Percentiles rank a stretch among this genome's conserved stretches.
These are phyloP conservation scores for Cyclotella atomus DNA, from an alignment of 108 stramenopile species.

Conservation along the genomic window DNA sequence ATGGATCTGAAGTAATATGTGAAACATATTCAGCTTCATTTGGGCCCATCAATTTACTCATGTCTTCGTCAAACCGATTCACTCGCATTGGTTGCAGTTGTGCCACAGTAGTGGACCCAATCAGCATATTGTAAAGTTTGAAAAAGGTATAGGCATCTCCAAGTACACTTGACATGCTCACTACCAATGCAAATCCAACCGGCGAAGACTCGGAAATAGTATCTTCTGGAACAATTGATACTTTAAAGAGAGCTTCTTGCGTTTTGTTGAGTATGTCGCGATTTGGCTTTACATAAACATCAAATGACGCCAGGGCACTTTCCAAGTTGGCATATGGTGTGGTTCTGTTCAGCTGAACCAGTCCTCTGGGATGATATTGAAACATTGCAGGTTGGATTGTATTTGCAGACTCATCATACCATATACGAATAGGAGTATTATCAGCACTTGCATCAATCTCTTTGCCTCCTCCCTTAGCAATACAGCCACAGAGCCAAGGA, in stretches of 20 bases:
- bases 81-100: constrained; percentile 42
- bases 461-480: constrained; percentile 1
- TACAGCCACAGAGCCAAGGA: constrained; percentile 46
- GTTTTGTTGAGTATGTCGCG: constrained; percentile 9
- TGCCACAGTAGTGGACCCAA: constrained; percentile 5
- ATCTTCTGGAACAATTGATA: constrained; percentile 23
- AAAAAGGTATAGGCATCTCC: constrained; percentile 56
- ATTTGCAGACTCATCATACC: constrained; percentile 12
- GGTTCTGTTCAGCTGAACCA: not conserved
- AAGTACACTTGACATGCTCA: constrained; percentile 47
- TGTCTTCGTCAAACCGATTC: constrained; percentile 22
- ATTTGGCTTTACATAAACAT: constrained; percentile 18
- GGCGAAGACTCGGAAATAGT: not conserved
- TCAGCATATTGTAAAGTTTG: constrained; percentile 40
- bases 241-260: constrained; percentile 9
- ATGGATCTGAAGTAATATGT: constrained; percentile 41
- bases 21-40: constrained; percentile 45
- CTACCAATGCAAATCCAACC: constrained; percentile 38
- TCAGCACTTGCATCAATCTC: not conserved
- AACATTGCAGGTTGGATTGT: constrained; percentile 6
- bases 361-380: constrained; percentile 9
- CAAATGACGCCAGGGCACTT: not conserved
- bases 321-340: not conserved
- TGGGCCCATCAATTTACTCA: constrained; percentile 49
- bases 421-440: constrained; percentile 6